These are phyloP conservation scores for Chenopodium album DNA, from an alignment of 148 eudicot genomes.

Conservation along the genomic window DNA sequence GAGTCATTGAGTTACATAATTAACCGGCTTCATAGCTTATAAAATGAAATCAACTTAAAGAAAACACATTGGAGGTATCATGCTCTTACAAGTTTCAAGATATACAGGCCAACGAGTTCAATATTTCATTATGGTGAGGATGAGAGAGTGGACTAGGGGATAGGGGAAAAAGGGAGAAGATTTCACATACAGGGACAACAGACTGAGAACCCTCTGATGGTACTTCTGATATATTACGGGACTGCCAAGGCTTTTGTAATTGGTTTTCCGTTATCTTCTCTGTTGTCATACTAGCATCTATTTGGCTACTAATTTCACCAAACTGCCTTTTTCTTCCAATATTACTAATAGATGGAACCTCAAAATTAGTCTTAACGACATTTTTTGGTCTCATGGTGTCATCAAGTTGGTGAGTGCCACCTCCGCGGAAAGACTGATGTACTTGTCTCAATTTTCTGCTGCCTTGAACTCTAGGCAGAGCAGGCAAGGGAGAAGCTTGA, in stretches of 20 bases:
- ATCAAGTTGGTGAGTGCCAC: not conserved
- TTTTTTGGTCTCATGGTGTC: not conserved
- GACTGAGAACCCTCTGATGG: conserved; percentile 21
- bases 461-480: not conserved
- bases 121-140: not conserved
- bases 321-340: conserved; percentile 19
- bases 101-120: not conserved
- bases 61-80: not conserved
- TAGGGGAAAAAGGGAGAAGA: not conserved
- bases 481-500: not conserved
- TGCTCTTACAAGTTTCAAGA: not conserved
- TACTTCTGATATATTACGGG: conserved; percentile 29
- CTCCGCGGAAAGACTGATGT: not conserved
- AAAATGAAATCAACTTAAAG: not conserved
- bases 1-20: not conserved
- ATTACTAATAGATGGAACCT: not conserved
- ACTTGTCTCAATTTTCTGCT: not conserved
- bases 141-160: not conserved
- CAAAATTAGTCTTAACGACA: conserved; percentile 1
- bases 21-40: not conserved
- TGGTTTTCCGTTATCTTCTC: not conserved
- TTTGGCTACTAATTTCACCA: not conserved
- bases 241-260: conserved; percentile 6
- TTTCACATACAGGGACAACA: conserved; percentile 25
- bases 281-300: not conserved